Conservation (phyloP, 148 eudicot genomes). For the Heliamphora exappendiculata region DNA sequence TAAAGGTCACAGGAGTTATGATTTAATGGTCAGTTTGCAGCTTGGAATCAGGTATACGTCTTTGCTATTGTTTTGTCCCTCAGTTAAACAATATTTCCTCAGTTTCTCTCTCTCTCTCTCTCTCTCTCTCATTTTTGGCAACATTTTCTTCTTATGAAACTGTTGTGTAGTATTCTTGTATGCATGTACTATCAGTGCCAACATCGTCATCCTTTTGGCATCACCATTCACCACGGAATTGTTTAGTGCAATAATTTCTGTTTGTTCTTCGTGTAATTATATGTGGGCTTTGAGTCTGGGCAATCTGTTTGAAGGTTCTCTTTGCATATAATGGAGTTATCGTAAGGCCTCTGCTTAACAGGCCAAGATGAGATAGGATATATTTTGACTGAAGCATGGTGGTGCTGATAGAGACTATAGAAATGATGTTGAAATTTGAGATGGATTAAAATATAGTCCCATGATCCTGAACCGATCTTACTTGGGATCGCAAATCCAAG, state of each 20-base stretch:
- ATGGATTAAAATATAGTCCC: background rate
- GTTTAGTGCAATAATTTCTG: background rate
- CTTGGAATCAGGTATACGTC: conserved; percentile 82
- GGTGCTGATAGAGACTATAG: background rate
- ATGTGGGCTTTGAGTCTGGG: background rate
- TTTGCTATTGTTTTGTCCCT: background rate
- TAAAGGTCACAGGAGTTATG: conserved; percentile 98
- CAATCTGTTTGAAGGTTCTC: background rate
- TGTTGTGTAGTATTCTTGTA: background rate
- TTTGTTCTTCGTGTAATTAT: background rate
- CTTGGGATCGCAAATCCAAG: too few species aligned
- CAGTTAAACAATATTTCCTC: background rate
- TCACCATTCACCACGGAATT: background rate
- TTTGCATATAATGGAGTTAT: background rate
- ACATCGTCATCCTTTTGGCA: background rate
- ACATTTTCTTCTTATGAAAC: background rate
- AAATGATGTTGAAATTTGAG: background rate
- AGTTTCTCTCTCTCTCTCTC: background rate
- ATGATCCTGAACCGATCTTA: too few species aligned
- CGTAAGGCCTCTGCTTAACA: background rate
- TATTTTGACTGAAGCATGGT: background rate
- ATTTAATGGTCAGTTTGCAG: conserved; percentile 96
- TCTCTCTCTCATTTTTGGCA: background rate
- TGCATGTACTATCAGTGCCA: background rate
- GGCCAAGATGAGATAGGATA: conserved; percentile 4